A percentile compares a stretch with the other conserved stretches of the same genome.
phyloP scores from a whole-genome alignment of 2,329 filamentous ascomycete genomes.

The Talaromyces sp. region DNA sequence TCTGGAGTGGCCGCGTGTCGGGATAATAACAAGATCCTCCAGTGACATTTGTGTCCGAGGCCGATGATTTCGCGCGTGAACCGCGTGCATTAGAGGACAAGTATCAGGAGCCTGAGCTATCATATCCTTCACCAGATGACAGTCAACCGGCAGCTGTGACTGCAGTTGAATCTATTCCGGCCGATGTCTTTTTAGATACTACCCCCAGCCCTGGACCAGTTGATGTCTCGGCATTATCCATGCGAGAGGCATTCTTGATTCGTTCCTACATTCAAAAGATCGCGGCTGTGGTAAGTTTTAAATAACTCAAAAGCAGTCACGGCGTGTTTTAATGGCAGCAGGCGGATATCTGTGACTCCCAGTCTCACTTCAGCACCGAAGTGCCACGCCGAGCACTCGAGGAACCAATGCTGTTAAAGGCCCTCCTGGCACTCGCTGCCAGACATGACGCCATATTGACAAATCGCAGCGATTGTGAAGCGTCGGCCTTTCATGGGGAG shows the following conservation, averaged over 20 bases:
- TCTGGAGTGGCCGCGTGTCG: not conserved
- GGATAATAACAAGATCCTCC: not conserved
- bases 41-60: not conserved
- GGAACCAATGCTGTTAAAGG: slow-evolving; percentile 44
- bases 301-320: not conserved
- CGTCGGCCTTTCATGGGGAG: slow-evolving; percentile 41
- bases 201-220: slow-evolving; percentile 11
- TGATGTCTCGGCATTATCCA: slow-evolving; percentile 14
- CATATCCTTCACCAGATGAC: slow-evolving; percentile 3
- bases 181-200: slow-evolving; percentile 8
- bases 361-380: slow-evolving; percentile 40
- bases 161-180: not conserved
- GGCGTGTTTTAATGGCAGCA: slow-evolving; percentile 11
- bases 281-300: slow-evolving; percentile 25
- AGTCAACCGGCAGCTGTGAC: not conserved
- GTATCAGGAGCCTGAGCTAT: not conserved
- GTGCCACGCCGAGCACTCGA: slow-evolving; percentile 44
- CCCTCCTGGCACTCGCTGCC: slow-evolving; percentile 43
- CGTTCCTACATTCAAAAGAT: slow-evolving; percentile 30
- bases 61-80: not conserved
- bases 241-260: slow-evolving; percentile 28
- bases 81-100: not conserved
- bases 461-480: slow-evolving; percentile 35
- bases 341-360: slow-evolving; percentile 30
- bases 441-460: slow-evolving; percentile 39